phyloP scores from a whole-genome alignment of 1,284 basidiomycete species.

The Pholiota adiposa region DNA sequence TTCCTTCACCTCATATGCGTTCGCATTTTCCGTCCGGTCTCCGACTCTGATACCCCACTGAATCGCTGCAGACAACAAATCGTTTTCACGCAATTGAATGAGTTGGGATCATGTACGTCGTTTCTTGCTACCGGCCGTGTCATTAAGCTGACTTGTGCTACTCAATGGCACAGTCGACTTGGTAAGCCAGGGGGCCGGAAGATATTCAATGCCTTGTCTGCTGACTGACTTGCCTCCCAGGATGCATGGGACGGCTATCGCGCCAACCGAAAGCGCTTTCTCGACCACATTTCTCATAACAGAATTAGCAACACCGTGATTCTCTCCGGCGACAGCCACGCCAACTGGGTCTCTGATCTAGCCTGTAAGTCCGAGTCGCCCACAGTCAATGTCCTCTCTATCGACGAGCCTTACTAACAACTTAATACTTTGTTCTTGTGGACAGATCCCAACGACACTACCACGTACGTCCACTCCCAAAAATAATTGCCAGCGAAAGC shows the following conservation, averaged over 20 bases:
- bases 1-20: conserved; percentile 11
- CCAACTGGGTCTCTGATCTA: conserved; percentile 65
- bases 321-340: conserved; percentile 69
- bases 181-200: conserved; percentile 20
- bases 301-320: conserved; percentile 63
- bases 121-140: background rate
- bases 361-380: conserved; percentile 51
- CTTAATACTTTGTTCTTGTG: background rate
- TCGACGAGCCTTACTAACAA: too few species aligned
- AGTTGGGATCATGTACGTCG: conserved; percentile 42
- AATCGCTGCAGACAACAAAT: conserved; percentile 51
- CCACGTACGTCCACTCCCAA: conserved; percentile 35
- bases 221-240: conserved; percentile 28
- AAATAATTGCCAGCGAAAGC: background rate
- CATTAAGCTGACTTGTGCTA: background rate
- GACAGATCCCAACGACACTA: conserved; percentile 53
- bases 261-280: conserved; percentile 59
- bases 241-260: conserved; percentile 73
- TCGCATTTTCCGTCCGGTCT: background rate
- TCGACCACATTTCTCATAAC: conserved; percentile 56
- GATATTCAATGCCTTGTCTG: background rate
- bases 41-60: background rate
- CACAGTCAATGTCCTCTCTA: background rate
- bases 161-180: conserved; percentile 29
- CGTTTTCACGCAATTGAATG: conserved; percentile 54